Base-by-base conservation (phyloP, 2,329 filamentous ascomycete species). In the Juglanconis oblonga region DNA sequence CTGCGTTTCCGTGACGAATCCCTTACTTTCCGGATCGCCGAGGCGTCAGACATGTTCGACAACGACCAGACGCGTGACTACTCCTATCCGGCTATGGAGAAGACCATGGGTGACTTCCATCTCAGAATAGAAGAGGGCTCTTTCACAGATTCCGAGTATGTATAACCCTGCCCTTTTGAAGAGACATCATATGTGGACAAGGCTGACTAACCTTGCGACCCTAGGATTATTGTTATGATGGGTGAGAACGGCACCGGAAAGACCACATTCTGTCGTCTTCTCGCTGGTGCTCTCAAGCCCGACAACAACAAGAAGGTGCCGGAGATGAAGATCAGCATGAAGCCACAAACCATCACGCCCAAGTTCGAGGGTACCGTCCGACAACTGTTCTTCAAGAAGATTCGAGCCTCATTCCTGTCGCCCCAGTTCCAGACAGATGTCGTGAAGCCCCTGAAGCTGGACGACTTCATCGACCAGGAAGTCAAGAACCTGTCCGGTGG, bases 391-490 rank as follows among this genome's bases (percentile, higher is more conserved):
- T 97, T 98, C 87, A 99, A 99, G 88, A 94, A 95, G 81, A 99
- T 99, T 79, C 97, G 97, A 84, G 88, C 92, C 64, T 88, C 94
- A 42, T 99, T 99, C 86, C 77, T 99, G 69, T 95, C 88, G 68
- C 95, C 95, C 35, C 95, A 99, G 77, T 99, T 99, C 85, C 95
- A 99, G 82, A 99, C 95, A 13, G 95, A 99, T 75, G 96, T 99
- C 60, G 96, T 98, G 80, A 98, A 98, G 82, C 95, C 96, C n/a
- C 86, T 99, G 63, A 97, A 96, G 81, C 87, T 99, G 63, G 95
- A 99, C 55, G 95, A 98, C 73, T 99, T 99, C 77, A 98, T 99
- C 72, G 95, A 99, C 74, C 95, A 99, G 77, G 96, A 99, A 80
- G 95, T 99, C 67, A 96, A 97, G 83, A 97, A 98, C 77, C 80